Evolutionary conservation across 371 early-diverging fungal genomes (phyloP).

Genomic region (Mortierella sp.): DNA sequence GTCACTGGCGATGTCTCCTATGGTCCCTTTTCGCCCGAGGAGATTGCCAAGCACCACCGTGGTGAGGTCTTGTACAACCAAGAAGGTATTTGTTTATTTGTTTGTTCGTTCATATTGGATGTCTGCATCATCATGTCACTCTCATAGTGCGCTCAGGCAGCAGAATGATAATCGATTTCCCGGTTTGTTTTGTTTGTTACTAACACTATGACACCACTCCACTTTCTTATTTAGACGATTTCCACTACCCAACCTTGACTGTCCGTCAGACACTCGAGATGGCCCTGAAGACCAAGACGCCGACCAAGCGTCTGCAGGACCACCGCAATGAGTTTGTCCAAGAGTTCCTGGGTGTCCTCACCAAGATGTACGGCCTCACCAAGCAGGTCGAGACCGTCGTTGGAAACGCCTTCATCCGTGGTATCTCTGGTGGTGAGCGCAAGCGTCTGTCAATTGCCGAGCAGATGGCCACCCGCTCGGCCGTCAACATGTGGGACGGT

Average conservation of each 20-base stretch:
- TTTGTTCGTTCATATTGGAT: not conserved
- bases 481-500: constrained; percentile 88
- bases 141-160: not conserved
- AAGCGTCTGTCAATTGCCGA: constrained; percentile 92
- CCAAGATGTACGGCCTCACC: constrained; percentile 79
- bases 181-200: not conserved
- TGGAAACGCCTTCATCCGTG: constrained; percentile 86
- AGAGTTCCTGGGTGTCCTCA: constrained; percentile 65
- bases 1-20: constrained; percentile 70
- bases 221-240: constrained; percentile 62
- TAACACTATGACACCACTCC: not conserved
- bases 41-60: constrained; percentile 65
- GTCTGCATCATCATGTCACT: not conserved
- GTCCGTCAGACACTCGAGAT: constrained; percentile 77
- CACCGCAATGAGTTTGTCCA: constrained; percentile 59
- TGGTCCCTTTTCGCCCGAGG: constrained; percentile 68
- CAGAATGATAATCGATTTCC: constrained; percentile 6
- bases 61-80: constrained; percentile 76
- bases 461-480: constrained; percentile 83
- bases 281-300: constrained; percentile 78
- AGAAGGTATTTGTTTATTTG: constrained; percentile 57
- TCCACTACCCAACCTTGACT: constrained; percentile 76
- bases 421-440: constrained; percentile 89
- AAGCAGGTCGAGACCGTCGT: constrained; percentile 84
- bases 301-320: constrained; percentile 65